Base-by-base conservation (phyloP, 164 flowering plant species). In the Platanus orientalis region DNA sequence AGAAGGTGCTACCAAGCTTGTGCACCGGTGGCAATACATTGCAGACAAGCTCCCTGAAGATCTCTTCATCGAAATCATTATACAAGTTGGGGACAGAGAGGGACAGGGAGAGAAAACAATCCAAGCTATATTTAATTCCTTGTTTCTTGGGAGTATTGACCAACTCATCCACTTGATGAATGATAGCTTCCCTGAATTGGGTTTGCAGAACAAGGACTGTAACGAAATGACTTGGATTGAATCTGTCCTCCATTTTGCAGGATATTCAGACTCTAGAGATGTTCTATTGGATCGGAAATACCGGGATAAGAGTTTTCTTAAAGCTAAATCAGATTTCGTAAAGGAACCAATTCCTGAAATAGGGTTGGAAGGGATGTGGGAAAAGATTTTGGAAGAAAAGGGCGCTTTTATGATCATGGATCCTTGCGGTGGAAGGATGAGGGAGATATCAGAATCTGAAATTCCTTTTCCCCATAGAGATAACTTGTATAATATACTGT, bases 191-290 rank as follows among this genome's bases (percentile, higher is more conserved):
- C 7, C 9, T 42, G 29, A 23, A 53, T 23, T 62, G 45, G 65
- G 58, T 21, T 53, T 62, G 57, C 21, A 51, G 24, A 20, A n/a
- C 10, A 13, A 34, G 36, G 65, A 67, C 39, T 67, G 70, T 26
- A 44, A 4, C 7, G 65, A 67, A 53, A 67, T 61, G 65, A 60
- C 60, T 13, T 67, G 70, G 70, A 54, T 67, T 16, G 59, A 61
- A 17, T 67, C 70, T 6, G 51, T 45, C 10, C 50, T 60, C 25
- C 60, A 60, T 27, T 49, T 67, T 30, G n/a, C n/a, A n/a, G n/a
- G n/a, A n/a, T n/a, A n/a, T n/a, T n/a, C n/a, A n/a, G n/a, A n/a
- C n/a, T n/a, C n/a, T n/a, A n/a, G n/a, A n/a, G n/a, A n/a, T n/a
- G n/a, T n/a, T n/a, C n/a, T n/a, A n/a, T n/a, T n/a, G n/a, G n/a